A percentile compares a stretch with the other conserved stretches of the same genome.
Evolutionary conservation across 2,329 filamentous ascomycete genomes (phyloP).

Genomic region (Hortaea werneckii): DNA sequence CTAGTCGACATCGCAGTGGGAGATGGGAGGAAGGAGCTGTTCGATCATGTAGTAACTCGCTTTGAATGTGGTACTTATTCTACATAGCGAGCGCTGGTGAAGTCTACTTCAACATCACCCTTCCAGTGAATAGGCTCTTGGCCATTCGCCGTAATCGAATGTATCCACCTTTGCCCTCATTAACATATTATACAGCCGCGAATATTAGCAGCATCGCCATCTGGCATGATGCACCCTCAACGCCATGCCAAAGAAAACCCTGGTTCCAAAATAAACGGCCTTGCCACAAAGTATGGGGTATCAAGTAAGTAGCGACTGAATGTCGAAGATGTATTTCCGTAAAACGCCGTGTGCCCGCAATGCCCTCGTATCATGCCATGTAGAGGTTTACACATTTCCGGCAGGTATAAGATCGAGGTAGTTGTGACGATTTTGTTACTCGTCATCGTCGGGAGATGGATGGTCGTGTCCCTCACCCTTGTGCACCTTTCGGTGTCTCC

Average conservation of each 20-base stretch:
- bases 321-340: conserved; percentile 5
- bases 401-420: not conserved
- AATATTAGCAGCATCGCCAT: no score
- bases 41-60: no score
- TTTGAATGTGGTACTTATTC: no score
- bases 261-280: not conserved
- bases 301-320: conserved; percentile 26
- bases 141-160: no score
- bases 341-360: conserved; percentile 1
- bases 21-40: no score
- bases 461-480: conserved; percentile 53
- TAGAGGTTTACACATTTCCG: no score
- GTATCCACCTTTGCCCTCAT: no score
- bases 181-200: no score
- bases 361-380: not conserved
- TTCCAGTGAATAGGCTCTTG: no score
- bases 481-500: conserved; percentile 92
- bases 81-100: conserved; percentile 2
- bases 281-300: conserved; percentile 14
- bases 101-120: not conserved
- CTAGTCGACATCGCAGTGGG: no score
- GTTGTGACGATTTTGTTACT: conserved; percentile 4
- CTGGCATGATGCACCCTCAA: no score
- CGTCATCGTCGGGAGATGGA: conserved; percentile 39
- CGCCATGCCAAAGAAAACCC: no score